Evolutionary conservation across 176 grass and related monocot species (phyloP), one percentile per base, ranked within the genome.

Genomic region (Oryza punctata): DNA sequence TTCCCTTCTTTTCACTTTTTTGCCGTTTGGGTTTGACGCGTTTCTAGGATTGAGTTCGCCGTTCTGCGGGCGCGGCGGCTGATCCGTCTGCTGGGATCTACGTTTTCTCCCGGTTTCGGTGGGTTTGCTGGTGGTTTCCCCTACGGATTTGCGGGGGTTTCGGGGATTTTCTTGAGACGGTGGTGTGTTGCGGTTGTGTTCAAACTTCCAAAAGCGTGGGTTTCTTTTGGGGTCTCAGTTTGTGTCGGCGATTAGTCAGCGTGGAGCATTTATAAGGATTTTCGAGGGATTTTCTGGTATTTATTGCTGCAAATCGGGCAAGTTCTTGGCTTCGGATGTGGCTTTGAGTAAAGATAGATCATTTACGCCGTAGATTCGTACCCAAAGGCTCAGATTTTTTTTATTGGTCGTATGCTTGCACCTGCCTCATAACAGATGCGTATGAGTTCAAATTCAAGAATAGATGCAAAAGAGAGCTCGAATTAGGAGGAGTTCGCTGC

Each of bases 81-180:
- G 52, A 19, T 21, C n/a, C 1, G 6, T 10, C 11, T 10, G 3
- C 38, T 11, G 28, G 79, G 89, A 90, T 87, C 80, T 83, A 60
- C 40, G 24, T 52, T 64, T n/a, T 44, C 12, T 21, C 13, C 19
- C 3, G 24, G 10, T 10, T 27, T 28, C 52, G 19, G 5, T 16
- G 18, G 83, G 16, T 76, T 66, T 40, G 9, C 3, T 38, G 40
- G 3, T 25, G 77, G 15, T 69, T 13, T 12, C 14, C 46, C 59
- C 32, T n/a, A 14, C 19, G 1, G 37, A 65, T 35, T 57, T 5
- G 77, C 13, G 40, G 1, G 52, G 52, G 19, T 57, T 57, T 30
- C 11, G 4, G 27, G 4, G 15, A 26, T 10, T 64, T 10, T 64
- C 25, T 30, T 29, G 24, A 11, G 23, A 8, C 3, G 47, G 4